Base-by-base conservation (phyloP, 2,329 filamentous ascomycete species). In the Graphiopsis chlorocephala region DNA sequence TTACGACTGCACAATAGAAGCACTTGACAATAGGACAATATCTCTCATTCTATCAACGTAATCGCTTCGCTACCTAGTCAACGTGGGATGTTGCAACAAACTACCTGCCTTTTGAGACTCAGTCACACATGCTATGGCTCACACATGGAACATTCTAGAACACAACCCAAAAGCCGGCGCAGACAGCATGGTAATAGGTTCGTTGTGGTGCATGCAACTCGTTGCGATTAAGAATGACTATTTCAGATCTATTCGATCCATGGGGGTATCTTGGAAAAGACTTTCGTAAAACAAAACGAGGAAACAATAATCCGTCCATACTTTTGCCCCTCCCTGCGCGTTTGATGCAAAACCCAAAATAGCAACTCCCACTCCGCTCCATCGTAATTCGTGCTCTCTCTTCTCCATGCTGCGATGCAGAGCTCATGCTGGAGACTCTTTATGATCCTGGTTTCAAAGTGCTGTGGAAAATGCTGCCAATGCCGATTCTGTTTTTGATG, bases 111-210 rank as follows among this genome's bases (percentile, higher is more conserved):
- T 20, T 3, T 10, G 10, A n/a, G 26, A n/a, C 26, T 6, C 48
- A 52, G 48, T 20, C 25, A 29, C 26, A 7, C 17, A 31, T 12
- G 12, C 26, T n/a, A 56, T 45, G 56, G 56, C 38, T 59, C 56
- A 59, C 26, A 31, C 25, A 17, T 29, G n/a, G 59, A 61, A 61
- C 7, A 23, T 61, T 53, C 59, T 42, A 50, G 59, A 61, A 61
- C 26, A n/a, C 3, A 15, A 3, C n/a, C 26, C 59, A 29, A 61
- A 61, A 53, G 31, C 29, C 31, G 28, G 29, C 53, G 53, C 53
- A 38, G 53, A 38, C 31, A 25, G 1, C 10, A 35, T 38, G 20
- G 15, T 29, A 15, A 14, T 12, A 31, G 1, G 1, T 8, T 45
- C n/a, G n/a, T 12, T 12, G 3, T 20, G 38, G 38, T 45, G n/a